phyloP scores from a whole-genome alignment of 345 rosid species.

The Arabidopsis thaliana region DNA sequence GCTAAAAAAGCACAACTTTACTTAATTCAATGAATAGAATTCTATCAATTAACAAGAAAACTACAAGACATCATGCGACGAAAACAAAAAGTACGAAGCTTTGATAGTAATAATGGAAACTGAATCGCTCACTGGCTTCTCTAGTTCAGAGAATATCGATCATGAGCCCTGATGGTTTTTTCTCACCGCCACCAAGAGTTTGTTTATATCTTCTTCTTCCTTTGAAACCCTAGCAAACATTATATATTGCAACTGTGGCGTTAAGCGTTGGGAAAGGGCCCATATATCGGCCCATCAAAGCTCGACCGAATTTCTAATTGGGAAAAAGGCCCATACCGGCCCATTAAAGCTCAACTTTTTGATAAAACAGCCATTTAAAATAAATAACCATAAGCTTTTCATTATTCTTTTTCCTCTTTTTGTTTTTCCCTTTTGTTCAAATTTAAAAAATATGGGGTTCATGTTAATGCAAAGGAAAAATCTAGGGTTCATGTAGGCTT shows the following conservation, averaged over 20 bases:
- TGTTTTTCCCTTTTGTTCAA: not conserved
- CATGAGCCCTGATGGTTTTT: not conserved
- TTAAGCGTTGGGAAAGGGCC: constrained; percentile 14
- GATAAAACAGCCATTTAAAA: too few species aligned
- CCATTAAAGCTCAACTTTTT: not conserved
- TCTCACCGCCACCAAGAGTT: constrained; percentile 5
- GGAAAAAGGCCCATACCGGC: constrained; percentile 19
- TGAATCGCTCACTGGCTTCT: not conserved
- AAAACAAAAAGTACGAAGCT: not conserved
- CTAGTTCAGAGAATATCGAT: not conserved
- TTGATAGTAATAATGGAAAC: not conserved
- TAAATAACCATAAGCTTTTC: not conserved
- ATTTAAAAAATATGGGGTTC: not conserved
- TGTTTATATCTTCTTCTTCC: not conserved
- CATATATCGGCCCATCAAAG: constrained; percentile 10
- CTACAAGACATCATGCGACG: not conserved
- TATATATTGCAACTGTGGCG: not conserved
- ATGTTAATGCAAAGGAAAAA: not conserved
- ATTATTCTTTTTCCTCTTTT: not conserved
- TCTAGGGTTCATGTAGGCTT: not conserved
- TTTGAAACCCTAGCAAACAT: constrained; percentile 23
- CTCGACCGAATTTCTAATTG: not conserved
- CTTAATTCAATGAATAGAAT: too few species aligned
- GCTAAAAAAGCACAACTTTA: not conserved
- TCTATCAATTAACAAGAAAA: too few species aligned